Evolutionary conservation across 139 green algal species (phyloP).

Genomic region (Deuterostichococcus epilithicus): DNA sequence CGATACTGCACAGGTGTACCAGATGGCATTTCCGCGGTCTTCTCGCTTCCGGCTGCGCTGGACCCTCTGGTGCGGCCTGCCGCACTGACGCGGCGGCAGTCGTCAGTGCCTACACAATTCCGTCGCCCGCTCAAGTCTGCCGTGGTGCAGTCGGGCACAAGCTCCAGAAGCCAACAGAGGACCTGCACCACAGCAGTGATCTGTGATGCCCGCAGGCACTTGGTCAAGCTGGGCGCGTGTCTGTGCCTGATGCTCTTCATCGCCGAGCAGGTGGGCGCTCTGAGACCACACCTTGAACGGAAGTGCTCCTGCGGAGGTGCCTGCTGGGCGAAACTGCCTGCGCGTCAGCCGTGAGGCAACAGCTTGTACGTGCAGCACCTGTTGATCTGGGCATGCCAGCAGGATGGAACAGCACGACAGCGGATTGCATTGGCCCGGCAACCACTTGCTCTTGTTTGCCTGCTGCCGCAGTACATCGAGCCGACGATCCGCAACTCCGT

Average conservation of each 20-base stretch:
- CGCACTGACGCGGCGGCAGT: not conserved
- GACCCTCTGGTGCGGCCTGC: slow-evolving; percentile 12
- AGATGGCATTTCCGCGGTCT: slow-evolving; percentile 52
- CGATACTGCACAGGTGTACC: slow-evolving; percentile 50
- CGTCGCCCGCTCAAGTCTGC: not conserved
- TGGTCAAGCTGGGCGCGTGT: slow-evolving; percentile 41
- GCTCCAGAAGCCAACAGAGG: not conserved
- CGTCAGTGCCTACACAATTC: not conserved
- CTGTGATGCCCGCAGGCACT: slow-evolving; percentile 10
- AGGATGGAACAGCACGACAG: too few relatives aligned
- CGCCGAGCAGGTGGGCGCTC: slow-evolving; percentile 28
- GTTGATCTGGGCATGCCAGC: too few relatives aligned
- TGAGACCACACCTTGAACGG: too few relatives aligned
- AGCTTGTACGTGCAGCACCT: too few relatives aligned
- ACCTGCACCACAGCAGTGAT: not conserved
- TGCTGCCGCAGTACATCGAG: slow-evolving; percentile 69
- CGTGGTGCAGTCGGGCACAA: not conserved
- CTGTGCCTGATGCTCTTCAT: slow-evolving; percentile 64
- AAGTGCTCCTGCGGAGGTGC: too few relatives aligned
- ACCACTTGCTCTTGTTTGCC: slow-evolving; percentile 1
- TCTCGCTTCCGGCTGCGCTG: slow-evolving; percentile 27
- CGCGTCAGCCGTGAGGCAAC: too few relatives aligned
- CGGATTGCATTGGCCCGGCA: too few relatives aligned
- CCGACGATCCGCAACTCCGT: slow-evolving; percentile 74
- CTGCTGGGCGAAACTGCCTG: too few relatives aligned